phyloP scores from a whole-genome alignment of 2,329 filamentous ascomycete species.

The Laburnicola sp. region DNA sequence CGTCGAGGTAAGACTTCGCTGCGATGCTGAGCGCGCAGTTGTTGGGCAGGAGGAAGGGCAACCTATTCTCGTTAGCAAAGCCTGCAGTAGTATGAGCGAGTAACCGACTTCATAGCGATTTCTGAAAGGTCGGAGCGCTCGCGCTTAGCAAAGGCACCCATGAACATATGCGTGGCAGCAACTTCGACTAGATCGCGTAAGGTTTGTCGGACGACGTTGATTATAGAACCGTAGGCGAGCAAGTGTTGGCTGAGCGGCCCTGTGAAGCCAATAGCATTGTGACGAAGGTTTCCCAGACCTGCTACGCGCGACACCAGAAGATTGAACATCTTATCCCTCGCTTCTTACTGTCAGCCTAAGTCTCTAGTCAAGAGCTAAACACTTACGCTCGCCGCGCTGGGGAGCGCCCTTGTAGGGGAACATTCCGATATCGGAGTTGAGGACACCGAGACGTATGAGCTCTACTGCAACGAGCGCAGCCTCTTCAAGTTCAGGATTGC shows the following conservation, averaged over 20 bases:
- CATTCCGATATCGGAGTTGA: slow-evolving; percentile 69
- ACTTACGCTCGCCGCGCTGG: slow-evolving; percentile 55
- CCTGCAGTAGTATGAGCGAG: slow-evolving; percentile 42
- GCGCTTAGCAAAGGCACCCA: slow-evolving; percentile 77
- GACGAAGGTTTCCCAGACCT: slow-evolving; percentile 77
- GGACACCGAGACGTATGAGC: slow-evolving; percentile 74
- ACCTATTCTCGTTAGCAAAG: slow-evolving; percentile 27
- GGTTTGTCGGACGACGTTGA: slow-evolving; percentile 75
- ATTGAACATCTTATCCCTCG: slow-evolving; percentile 75
- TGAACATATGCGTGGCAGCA: slow-evolving; percentile 75
- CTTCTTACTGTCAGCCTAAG: slow-evolving; percentile 44
- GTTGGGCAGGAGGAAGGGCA: slow-evolving; percentile 70
- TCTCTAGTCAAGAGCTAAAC: neutral
- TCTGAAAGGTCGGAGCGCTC: slow-evolving; percentile 61
- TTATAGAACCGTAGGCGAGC: slow-evolving; percentile 81
- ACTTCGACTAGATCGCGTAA: slow-evolving; percentile 85
- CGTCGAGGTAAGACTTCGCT: slow-evolving; percentile 77
- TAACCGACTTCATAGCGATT: slow-evolving; percentile 68
- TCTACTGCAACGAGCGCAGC: slow-evolving; percentile 82
- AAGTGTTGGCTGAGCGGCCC: slow-evolving; percentile 90
- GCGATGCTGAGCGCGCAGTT: slow-evolving; percentile 78
- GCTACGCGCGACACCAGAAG: slow-evolving; percentile 85
- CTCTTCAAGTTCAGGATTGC: slow-evolving; percentile 66
- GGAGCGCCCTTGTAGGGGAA: slow-evolving; percentile 62
- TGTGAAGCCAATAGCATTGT: slow-evolving; percentile 87